Evolutionary conservation across 2,329 filamentous ascomycete species (phyloP).

Genomic region (Colletotrichum sojae): DNA sequence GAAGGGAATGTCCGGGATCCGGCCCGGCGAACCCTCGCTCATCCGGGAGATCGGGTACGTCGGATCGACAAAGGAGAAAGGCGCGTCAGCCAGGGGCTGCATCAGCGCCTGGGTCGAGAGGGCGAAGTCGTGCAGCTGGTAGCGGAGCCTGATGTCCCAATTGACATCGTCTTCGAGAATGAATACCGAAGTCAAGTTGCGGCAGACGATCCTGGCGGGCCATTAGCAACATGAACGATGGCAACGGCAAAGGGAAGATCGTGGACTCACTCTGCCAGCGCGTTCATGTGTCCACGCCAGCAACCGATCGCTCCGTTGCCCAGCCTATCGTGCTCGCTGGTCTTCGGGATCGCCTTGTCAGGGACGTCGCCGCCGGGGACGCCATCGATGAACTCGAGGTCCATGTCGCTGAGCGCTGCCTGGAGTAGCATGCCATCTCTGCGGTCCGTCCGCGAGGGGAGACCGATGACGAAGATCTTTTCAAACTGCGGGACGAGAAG

Average conservation of each 20-base stretch:
- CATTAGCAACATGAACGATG: too few species aligned
- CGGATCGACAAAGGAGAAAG: constrained; percentile 45
- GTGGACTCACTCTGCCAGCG: constrained; percentile 48
- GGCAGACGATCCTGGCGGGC: constrained; percentile 57
- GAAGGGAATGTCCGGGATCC: constrained; percentile 43
- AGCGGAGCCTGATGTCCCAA: constrained; percentile 67
- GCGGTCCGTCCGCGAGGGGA: constrained; percentile 65
- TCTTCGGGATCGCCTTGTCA: constrained; percentile 54
- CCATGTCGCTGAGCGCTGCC: constrained; percentile 60
- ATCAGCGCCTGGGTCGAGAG: constrained; percentile 52
- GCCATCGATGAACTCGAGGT: constrained; percentile 63
- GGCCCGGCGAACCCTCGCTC: background rate
- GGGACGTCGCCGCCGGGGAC: constrained; percentile 54
- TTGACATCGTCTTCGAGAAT: constrained; percentile 71
- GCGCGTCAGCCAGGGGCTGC: constrained; percentile 46
- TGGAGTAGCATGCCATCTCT: constrained; percentile 64
- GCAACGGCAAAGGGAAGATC: too few species aligned
- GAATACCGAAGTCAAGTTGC: constrained; percentile 61
- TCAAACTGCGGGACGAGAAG: constrained; percentile 57
- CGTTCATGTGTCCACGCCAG: constrained; percentile 59
- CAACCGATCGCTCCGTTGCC: constrained; percentile 48
- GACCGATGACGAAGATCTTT: constrained; percentile 66
- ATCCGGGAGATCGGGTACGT: constrained; percentile 41
- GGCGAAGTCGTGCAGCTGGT: constrained; percentile 61
- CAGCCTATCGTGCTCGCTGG: constrained; percentile 49